Evolutionary conservation across 2,329 filamentous ascomycete species (phyloP).

Genomic region (Ramularia endophylla): DNA sequence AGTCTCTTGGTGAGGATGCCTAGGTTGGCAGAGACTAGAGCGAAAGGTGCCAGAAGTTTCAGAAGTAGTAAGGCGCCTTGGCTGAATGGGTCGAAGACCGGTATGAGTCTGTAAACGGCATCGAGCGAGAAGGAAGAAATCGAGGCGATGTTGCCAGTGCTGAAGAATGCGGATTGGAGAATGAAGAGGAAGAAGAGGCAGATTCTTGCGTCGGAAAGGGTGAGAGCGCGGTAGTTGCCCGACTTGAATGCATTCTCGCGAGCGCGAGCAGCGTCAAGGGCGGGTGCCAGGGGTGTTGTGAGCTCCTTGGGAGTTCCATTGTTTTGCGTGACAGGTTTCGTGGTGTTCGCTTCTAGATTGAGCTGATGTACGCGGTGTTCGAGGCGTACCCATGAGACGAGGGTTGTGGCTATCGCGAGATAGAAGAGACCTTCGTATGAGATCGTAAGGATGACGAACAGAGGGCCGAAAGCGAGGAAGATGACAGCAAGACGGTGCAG

Average conservation of each 20-base stretch:
- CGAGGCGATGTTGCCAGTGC: slow-evolving; percentile 92
- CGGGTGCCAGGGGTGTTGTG: slow-evolving; percentile 30
- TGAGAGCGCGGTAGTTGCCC: slow-evolving; percentile 58
- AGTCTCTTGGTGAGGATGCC: slow-evolving; percentile 82
- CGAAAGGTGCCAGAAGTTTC: slow-evolving; percentile 91
- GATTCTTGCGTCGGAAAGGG: slow-evolving; percentile 77
- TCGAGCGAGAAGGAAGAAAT: slow-evolving; percentile 91
- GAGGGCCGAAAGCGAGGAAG: slow-evolving; percentile 87
- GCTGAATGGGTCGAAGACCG: slow-evolving; percentile 88
- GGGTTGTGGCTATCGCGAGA: slow-evolving; percentile 73
- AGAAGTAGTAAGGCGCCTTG: slow-evolving; percentile 81
- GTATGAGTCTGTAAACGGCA: slow-evolving; percentile 78
- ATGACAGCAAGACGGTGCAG: slow-evolving; percentile 82
- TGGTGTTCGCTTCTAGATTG: slow-evolving; percentile 12
- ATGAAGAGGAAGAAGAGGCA: slow-evolving; percentile 94
- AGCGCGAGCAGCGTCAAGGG: slow-evolving; percentile 29
- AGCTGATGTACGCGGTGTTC: slow-evolving; percentile 66
- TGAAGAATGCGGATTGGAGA: slow-evolving; percentile 93
- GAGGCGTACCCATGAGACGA: slow-evolving; percentile 86
- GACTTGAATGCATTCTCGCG: slow-evolving; percentile 29
- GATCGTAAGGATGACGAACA: slow-evolving; percentile 93
- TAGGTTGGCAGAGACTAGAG: slow-evolving; percentile 85
- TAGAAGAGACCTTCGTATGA: slow-evolving; percentile 98
- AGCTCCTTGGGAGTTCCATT: slow-evolving; percentile 20
- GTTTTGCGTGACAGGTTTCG: slow-evolving; percentile 16